A percentile compares a stretch with the other conserved stretches of the same genome.
These are phyloP conservation scores for Zygotorulaspora danielsina DNA, from an alignment of 805 yeast genomes.

Conservation along the genomic window DNA sequence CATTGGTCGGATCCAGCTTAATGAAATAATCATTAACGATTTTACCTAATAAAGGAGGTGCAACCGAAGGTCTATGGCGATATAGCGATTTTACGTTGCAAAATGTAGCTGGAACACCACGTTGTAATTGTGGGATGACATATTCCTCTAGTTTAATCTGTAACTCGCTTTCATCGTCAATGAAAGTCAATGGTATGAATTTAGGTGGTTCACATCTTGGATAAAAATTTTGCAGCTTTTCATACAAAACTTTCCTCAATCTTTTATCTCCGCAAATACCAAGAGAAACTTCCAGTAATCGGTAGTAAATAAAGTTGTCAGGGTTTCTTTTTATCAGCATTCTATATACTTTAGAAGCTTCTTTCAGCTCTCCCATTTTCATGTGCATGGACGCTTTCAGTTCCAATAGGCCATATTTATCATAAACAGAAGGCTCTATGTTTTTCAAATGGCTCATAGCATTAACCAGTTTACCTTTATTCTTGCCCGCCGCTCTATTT, in stretches of 20 bases:
- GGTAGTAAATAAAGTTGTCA: slow-evolving; percentile 65
- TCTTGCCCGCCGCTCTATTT: slow-evolving; percentile 53
- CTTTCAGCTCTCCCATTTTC: slow-evolving; percentile 51
- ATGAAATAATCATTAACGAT: slow-evolving; percentile 49
- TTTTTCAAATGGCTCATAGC: slow-evolving; percentile 60
- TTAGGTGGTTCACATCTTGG: slow-evolving; percentile 81
- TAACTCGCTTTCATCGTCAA: slow-evolving; percentile 48
- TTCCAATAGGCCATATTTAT: slow-evolving; percentile 60
- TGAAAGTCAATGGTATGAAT: slow-evolving; percentile 71
- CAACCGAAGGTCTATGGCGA: slow-evolving; percentile 40
- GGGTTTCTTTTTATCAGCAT: slow-evolving; percentile 79
- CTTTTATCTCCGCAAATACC: slow-evolving; percentile 44
- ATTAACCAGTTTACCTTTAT: slow-evolving; percentile 40
- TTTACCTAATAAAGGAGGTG: slow-evolving; percentile 43
- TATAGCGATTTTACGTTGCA: slow-evolving; percentile 80
- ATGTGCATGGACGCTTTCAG: slow-evolving; percentile 60
- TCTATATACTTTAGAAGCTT: slow-evolving; percentile 68
- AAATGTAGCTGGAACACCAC: slow-evolving; percentile 90
- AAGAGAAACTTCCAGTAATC: slow-evolving; percentile 60
- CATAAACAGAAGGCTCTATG: slow-evolving; percentile 52
- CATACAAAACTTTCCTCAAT: slow-evolving; percentile 57
- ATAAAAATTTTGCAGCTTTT: slow-evolving; percentile 60
- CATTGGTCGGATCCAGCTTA: slow-evolving; percentile 27
- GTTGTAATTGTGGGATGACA: slow-evolving; percentile 54
- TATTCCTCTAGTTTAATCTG: slow-evolving; percentile 48